Percentiles rank a stretch among this genome's conserved stretches.
These are phyloP conservation scores for Trichoderma cornu-damae DNA, from an alignment of 2,329 filamentous ascomycete genomes.

Conservation along the genomic window DNA sequence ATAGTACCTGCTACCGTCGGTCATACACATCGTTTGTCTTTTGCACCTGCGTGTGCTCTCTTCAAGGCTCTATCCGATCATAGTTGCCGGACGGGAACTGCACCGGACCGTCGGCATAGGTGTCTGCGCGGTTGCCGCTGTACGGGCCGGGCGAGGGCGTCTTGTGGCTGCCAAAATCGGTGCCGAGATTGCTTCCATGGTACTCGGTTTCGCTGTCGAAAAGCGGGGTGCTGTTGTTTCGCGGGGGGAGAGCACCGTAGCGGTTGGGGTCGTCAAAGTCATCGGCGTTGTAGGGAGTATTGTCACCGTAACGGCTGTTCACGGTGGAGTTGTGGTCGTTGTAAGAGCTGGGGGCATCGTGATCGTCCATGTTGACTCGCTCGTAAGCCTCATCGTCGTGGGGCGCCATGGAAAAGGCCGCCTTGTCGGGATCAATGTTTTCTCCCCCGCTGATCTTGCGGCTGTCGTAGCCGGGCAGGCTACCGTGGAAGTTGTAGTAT, in stretches of 20 bases:
- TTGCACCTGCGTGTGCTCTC: not conserved
- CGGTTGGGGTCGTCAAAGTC: constrained; percentile 38
- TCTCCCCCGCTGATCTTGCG: constrained; percentile 35
- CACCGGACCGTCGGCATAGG: constrained; percentile 45
- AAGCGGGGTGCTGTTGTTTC: constrained; percentile 35
- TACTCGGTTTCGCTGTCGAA: constrained; percentile 52
- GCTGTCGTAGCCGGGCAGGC: constrained; percentile 56
- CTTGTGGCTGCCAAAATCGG: constrained; percentile 8
- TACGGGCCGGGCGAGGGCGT: constrained; percentile 21
- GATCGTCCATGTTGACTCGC: constrained; percentile 53
- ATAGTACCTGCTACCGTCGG: constrained; percentile 14
- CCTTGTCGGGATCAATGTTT: constrained; percentile 64
- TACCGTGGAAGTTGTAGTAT: constrained; percentile 58
- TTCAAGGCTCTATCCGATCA: constrained; percentile 39
- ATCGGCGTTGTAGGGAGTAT: constrained; percentile 36
- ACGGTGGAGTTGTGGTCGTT: constrained; percentile 25
- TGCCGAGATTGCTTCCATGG: constrained; percentile 24
- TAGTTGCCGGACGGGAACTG: constrained; percentile 56
- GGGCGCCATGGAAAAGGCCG: constrained; percentile 62
- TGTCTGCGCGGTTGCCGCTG: constrained; percentile 35
- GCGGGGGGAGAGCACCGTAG: constrained; percentile 36
- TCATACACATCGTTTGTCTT: constrained; percentile 1
- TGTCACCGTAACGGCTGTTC: constrained; percentile 33
- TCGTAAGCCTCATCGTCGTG: constrained; percentile 62
- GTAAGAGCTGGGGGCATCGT: constrained; percentile 39